These are phyloP conservation scores for Podospora pseudoanserina DNA, from an alignment of 495 filamentous ascomycete genomes.

Conservation along the genomic window DNA sequence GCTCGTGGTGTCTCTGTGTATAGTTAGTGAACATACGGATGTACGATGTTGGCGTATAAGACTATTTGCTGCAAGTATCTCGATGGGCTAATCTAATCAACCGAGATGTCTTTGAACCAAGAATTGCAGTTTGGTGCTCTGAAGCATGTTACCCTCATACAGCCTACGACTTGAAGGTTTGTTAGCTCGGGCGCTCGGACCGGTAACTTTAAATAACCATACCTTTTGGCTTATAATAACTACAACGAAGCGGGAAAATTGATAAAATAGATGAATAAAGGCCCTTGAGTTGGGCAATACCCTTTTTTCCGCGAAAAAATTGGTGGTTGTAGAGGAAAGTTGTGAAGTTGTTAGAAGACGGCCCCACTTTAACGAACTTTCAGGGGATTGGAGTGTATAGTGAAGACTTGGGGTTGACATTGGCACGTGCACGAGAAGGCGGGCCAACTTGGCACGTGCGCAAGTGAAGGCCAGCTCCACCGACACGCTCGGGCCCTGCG, in stretches of 20 bases:
- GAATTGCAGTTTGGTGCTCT: neutral
- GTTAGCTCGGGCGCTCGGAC: too few relatives aligned
- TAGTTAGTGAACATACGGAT: neutral
- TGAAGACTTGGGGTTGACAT: too few relatives aligned
- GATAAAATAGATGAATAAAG: too few relatives aligned
- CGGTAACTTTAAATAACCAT: too few relatives aligned
- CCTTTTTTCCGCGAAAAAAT: too few relatives aligned
- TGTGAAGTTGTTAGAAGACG: too few relatives aligned
- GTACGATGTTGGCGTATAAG: neutral
- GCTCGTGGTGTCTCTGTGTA: neutral
- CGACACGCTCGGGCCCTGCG: neutral
- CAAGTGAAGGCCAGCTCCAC: neutral
- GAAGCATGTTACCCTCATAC: neutral
- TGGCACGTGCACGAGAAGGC: neutral
- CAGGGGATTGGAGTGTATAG: too few relatives aligned
- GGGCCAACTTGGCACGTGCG: neutral
- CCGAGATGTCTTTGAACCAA: neutral
- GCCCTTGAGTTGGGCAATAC: too few relatives aligned
- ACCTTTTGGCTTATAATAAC: too few relatives aligned
- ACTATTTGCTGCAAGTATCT: neutral
- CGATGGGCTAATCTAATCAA: neutral
- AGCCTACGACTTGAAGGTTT: neutral
- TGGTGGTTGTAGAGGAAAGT: too few relatives aligned
- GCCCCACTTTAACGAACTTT: too few relatives aligned
- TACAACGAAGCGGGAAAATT: too few relatives aligned